Percentiles rank a stretch among this genome's conserved stretches.
Evolutionary conservation across 139 green algal species (phyloP).

Genomic region (Closterium sp.): DNA sequence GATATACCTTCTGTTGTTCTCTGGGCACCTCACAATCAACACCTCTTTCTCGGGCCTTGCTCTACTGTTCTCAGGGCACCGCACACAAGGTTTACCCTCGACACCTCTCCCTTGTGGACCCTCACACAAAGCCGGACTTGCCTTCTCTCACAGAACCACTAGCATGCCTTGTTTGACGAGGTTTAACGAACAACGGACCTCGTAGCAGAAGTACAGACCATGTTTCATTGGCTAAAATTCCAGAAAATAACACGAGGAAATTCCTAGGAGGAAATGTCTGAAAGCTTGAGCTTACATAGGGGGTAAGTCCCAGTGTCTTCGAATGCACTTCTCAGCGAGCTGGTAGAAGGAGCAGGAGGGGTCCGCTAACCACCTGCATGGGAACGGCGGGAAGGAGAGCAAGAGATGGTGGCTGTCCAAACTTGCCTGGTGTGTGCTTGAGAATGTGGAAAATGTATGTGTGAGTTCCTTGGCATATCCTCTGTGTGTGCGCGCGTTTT

Average conservation of each 20-base stretch:
- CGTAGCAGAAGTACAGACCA: no score
- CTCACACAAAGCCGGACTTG: no score
- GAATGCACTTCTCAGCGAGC: constrained; percentile 73
- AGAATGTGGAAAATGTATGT: no score
- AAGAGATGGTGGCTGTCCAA: neutral
- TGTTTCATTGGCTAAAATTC: neutral
- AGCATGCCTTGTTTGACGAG: no score
- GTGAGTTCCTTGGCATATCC: neutral
- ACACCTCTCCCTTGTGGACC: no score
- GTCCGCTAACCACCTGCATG: constrained; percentile 57
- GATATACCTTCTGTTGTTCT: no score
- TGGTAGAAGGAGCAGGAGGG: constrained; percentile 64
- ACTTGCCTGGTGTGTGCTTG: neutral
- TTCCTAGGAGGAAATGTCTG: no score
- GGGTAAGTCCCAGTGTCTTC: constrained; percentile 37
- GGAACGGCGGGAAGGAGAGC: neutral
- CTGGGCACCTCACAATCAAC: neutral
- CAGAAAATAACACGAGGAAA: neutral
- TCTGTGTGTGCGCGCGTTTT: no score
- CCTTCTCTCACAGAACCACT: no score
- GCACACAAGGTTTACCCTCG: no score
- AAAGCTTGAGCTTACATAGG: constrained; percentile 52
- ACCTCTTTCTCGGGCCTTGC: neutral
- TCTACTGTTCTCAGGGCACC: no score
- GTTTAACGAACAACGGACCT: no score